Base-by-base conservation (phyloP, 75 land plant genomes). In the Picea sitchensis region DNA sequence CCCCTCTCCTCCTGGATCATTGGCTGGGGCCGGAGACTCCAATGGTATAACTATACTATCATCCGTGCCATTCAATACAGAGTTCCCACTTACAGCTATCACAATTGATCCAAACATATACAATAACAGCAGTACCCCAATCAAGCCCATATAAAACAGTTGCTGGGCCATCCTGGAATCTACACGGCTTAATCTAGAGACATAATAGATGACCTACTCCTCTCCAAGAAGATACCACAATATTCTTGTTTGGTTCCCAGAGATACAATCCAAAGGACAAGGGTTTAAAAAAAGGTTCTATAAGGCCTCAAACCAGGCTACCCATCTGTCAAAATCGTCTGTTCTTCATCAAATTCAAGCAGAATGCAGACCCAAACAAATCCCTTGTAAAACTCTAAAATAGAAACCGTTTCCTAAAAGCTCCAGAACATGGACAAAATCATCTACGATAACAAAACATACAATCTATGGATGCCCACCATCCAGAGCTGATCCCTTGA, bases 1-100 rank as follows among this genome's bases (percentile, higher is more conserved):
- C 47, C 82, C 44, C 59, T 79, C 79, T 69, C 67, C 81, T 13
- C 71, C 61, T 18, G 60, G 81, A 20, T 82, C 81, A 79, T 71
- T 83, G 3, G 65, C 11, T 20, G 77, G 67, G 47, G 65, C 63
- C 31, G 75, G 78, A 15, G 78, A 54, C 56, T 75, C 74, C 73
- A 69, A 15, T 47, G 44, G 20, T 38, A 71, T 71, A 47, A 44
- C 36, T 2, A 3, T n/a, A 18, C 23, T 8, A 51, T 51, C 56
- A 51, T 9, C 56, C 23, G 74, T 20, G 23, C 54, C 3, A 44
- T 41, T 71, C 20, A 71, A 18, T 44, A 44, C 74, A 44, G 74
- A 71, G n/a, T 20, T 21, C 74, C 74, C 23, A 71, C n/a, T 71
- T 71, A 41, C 74, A n/a, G 56, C 41, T 36, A 44, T 20, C 21